Evolutionary conservation across 23 red algal genomes (phyloP).

Genomic region (Pyropia haitanensis): DNA sequence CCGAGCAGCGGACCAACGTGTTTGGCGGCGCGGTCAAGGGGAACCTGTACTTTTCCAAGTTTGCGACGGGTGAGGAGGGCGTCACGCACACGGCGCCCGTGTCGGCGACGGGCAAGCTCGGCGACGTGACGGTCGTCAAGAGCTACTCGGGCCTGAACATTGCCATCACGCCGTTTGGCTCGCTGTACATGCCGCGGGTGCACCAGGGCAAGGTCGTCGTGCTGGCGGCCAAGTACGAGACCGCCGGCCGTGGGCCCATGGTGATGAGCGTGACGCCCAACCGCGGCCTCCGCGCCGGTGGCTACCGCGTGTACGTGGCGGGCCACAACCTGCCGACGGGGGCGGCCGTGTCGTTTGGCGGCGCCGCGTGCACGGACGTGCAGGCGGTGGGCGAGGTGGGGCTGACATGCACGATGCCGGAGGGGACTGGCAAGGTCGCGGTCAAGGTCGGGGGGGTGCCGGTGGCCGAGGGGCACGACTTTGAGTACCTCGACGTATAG

Average conservation of each 20-base stretch:
- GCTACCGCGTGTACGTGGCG: constrained; percentile 16
- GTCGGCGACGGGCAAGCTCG: constrained; percentile 21
- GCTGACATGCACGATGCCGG: constrained; percentile 15
- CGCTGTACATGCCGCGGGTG: constrained; percentile 43
- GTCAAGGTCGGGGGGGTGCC: constrained; percentile 11
- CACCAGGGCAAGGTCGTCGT: constrained; percentile 31
- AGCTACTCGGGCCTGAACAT: constrained; percentile 38
- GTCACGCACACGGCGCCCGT: constrained; percentile 24
- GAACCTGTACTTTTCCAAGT: constrained; percentile 44
- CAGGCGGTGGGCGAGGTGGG: constrained; percentile 6
- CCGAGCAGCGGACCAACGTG: constrained; percentile 45
- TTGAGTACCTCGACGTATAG: constrained; percentile 26
- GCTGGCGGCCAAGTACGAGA: too few relatives aligned
- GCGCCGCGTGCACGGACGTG: constrained; percentile 2
- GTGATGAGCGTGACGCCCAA: constrained; percentile 24
- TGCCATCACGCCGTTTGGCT: constrained; percentile 31
- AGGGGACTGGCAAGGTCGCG: constrained; percentile 18
- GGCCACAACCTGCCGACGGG: constrained; percentile 24
- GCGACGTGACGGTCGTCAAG: constrained; percentile 19
- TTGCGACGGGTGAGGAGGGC: constrained; percentile 25
- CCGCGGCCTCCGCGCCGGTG: constrained; percentile 1
- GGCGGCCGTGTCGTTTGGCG: constrained; percentile 16
- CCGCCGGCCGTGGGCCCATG: constrained; percentile 5
- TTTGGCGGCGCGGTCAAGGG: constrained; percentile 57
- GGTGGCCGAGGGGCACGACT: neutral